A percentile compares a stretch with the other conserved stretches of the same genome.
phyloP scores from a whole-genome alignment of 257 asterid species.

The Penstemon davidsonii region DNA sequence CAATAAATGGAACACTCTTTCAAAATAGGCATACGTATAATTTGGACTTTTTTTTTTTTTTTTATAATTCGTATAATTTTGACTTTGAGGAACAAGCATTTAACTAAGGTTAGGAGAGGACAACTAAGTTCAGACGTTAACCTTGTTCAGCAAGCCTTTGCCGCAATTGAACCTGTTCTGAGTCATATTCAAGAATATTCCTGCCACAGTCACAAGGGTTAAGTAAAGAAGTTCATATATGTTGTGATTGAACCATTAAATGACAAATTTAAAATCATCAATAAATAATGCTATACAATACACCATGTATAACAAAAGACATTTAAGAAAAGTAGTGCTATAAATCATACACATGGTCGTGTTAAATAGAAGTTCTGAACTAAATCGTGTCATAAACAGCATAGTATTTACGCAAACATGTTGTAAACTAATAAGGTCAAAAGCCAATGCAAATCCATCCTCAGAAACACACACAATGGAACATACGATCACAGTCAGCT shows the following conservation, averaged over 20 bases:
- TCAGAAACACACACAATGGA: too few relatives aligned
- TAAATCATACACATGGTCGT: not conserved
- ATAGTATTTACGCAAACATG: not conserved
- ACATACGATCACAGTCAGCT: too few relatives aligned
- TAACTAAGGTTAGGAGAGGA: constrained; percentile 12
- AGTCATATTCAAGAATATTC: constrained; percentile 61
- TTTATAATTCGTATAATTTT: not conserved
- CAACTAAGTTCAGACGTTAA: constrained; percentile 34
- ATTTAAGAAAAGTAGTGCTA: too few relatives aligned
- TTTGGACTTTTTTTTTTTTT: too few relatives aligned
- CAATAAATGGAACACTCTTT: constrained; percentile 4
- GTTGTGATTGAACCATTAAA: constrained; percentile 5
- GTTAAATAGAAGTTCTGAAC: not conserved
- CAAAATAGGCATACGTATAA: not conserved
- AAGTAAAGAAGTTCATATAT: constrained; percentile 18
- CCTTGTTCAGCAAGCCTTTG: constrained; percentile 61
- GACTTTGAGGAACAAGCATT: constrained; percentile 9
- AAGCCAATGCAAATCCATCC: too few relatives aligned
- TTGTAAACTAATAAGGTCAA: not conserved
- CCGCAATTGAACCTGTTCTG: constrained; percentile 61
- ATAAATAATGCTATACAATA: not conserved
- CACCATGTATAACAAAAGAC: not conserved
- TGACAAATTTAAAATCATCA: not conserved
- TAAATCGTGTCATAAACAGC: too few relatives aligned
- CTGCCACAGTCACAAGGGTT: constrained; percentile 45